Conservation (phyloP, 768 basidiomycete species). For the Boletus subparvulus region DNA sequence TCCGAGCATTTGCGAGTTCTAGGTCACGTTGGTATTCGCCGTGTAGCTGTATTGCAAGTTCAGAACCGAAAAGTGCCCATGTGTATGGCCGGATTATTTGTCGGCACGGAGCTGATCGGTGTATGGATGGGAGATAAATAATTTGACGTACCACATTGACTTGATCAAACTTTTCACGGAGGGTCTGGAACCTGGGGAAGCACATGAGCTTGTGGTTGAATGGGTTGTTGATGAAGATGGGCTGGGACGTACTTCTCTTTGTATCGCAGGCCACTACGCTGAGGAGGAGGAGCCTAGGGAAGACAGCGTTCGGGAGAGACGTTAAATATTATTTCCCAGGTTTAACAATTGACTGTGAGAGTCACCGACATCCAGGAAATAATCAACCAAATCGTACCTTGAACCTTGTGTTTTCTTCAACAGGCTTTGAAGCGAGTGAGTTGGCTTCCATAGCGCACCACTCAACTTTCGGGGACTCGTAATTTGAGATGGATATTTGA, state of each 20-base stretch:
- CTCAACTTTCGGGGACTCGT: no score
- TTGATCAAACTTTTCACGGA: constrained; percentile 35
- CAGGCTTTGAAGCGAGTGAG: constrained; percentile 10
- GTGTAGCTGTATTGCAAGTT: constrained; percentile 15
- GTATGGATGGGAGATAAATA: background rate
- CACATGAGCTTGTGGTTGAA: background rate
- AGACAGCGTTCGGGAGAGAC: background rate
- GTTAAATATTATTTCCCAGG: background rate
- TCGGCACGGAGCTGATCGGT: background rate
- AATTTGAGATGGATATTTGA: no score
- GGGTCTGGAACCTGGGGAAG: constrained; percentile 25
- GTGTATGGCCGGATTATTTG: background rate
- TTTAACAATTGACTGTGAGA: background rate
- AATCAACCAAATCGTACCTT: constrained; percentile 21
- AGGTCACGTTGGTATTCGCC: constrained; percentile 28
- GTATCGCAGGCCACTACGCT: constrained; percentile 26
- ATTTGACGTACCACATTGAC: constrained; percentile 29
- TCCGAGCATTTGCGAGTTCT: constrained; percentile 25
- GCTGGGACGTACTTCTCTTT: constrained; percentile 30
- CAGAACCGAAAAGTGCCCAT: background rate
- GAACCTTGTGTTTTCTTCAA: constrained; percentile 23
- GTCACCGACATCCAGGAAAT: background rate
- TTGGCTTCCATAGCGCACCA: constrained; percentile 16
- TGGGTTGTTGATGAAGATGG: background rate
- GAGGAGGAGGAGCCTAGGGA: constrained; percentile 14